Evolutionary conservation across 2,329 filamentous ascomycete species (phyloP), one percentile per base, ranked within the genome.

Genomic region (Cryphonectria naterciae): DNA sequence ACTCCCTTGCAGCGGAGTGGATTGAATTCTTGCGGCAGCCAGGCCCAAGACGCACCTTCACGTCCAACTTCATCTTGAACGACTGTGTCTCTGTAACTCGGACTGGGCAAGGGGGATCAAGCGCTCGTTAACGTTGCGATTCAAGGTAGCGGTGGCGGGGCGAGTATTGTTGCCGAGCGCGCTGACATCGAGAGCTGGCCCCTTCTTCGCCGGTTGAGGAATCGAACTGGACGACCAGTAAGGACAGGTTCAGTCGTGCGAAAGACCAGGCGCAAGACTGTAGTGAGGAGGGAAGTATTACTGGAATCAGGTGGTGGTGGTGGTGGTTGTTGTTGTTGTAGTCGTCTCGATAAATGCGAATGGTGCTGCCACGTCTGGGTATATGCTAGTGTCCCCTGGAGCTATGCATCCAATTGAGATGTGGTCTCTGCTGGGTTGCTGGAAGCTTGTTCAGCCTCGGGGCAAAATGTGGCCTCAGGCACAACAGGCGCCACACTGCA

Each of bases 61-160:
- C 73, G 63, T 74, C 73, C 69, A 79, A 70, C 74, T 76, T 76
- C 77, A 78, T 78, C 49, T 73, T 77, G 75, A 68, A 68, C 66
- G 69, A 43, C 32, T 68, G 65, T 69, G 25, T 65, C 25, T 41
- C 25, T 41, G 39, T 71, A 19, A 39, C 32, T 65, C 46, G 28
- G 13, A 49, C 17, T 65, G 28, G 37, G 61, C 4, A 41, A 52
- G 46, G 43, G n/a, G 3, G 43, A 41, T 32, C 54, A 49, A 54
- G 58, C 58, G 22, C 54, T 68, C 10, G 68, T 62, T 35, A 49
- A 41, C 25, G 39, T 28, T 56, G 41, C 10, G 39, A 61, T 46
- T 65, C 43, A 68, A 37, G 60, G 65, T 65, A 62, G 68, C 60
- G 54, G 68, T 65, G 67, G 70, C 66, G 68, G 71, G 71, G 64